phyloP scores from a whole-genome alignment of 306 rosid genomes.

The Abrus precatorius region DNA sequence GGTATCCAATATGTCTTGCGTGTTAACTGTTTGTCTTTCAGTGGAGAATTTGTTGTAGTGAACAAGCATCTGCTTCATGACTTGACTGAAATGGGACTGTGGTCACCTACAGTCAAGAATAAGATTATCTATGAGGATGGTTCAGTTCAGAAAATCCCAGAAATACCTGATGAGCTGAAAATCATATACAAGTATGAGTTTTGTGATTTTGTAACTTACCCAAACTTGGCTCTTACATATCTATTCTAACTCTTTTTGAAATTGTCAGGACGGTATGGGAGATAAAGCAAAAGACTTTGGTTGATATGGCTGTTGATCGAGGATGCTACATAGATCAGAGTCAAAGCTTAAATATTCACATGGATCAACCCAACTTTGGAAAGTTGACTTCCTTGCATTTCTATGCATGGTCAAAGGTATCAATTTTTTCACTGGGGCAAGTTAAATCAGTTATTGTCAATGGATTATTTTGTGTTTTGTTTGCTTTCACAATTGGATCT shows the following conservation, averaged over 20 bases:
- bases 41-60: slow-evolving; percentile 94
- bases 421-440: background rate
- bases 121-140: slow-evolving; percentile 74
- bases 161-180: slow-evolving; percentile 75
- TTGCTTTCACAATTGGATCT: background rate
- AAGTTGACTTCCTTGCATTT: slow-evolving; percentile 91
- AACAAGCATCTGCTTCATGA: slow-evolving; percentile 90
- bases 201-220: background rate
- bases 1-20: background rate
- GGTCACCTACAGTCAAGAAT: slow-evolving; percentile 80
- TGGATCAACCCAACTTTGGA: slow-evolving; percentile 89
- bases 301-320: slow-evolving; percentile 89
- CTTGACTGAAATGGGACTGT: slow-evolving; percentile 82
- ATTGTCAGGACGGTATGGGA: slow-evolving; percentile 87
- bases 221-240: background rate
- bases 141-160: slow-evolving; percentile 69
- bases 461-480: background rate
- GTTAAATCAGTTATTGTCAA: background rate
- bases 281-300: slow-evolving; percentile 86
- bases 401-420: slow-evolving; percentile 93
- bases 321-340: slow-evolving; percentile 92
- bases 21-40: slow-evolving; percentile 39
- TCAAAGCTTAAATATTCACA: slow-evolving; percentile 88
- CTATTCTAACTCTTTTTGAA: slow-evolving; percentile 41
- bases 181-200: slow-evolving; percentile 72